Percentiles rank a stretch among this genome's conserved stretches.
Evolutionary conservation across 2,329 filamentous ascomycete species (phyloP).

Genomic region (Claviceps maximensis): DNA sequence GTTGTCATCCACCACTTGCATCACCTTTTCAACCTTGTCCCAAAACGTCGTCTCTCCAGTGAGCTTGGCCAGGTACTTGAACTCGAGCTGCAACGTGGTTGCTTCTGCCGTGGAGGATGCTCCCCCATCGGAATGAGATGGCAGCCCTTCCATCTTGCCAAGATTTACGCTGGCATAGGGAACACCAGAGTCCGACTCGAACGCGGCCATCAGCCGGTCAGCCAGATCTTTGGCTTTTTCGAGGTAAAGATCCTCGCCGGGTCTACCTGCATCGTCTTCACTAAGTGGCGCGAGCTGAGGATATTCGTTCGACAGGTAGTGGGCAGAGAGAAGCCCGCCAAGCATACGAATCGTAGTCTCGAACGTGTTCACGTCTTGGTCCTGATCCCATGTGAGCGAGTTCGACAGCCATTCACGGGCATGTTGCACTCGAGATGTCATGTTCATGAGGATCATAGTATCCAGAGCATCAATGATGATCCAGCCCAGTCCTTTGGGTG

Average conservation of each 20-base stretch:
- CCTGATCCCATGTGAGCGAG: constrained; percentile 71
- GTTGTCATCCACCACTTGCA: constrained; percentile 80
- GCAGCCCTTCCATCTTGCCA: constrained; percentile 59
- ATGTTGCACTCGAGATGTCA: constrained; percentile 71
- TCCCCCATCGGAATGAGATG: constrained; percentile 71
- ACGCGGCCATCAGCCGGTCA: constrained; percentile 74
- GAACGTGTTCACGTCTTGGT: constrained; percentile 94
- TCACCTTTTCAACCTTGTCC: constrained; percentile 82
- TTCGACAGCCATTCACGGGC: constrained; percentile 81
- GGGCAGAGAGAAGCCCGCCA: constrained; percentile 79
- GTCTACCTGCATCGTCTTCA: constrained; percentile 56
- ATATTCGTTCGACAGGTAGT: constrained; percentile 80
- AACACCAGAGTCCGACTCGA: constrained; percentile 74
- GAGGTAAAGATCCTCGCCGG: constrained; percentile 83
- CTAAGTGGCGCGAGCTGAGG: constrained; percentile 63
- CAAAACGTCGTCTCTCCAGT: constrained; percentile 89
- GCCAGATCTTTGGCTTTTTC: constrained; percentile 93
- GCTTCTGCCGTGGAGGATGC: constrained; percentile 91
- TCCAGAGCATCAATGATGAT: constrained; percentile 95
- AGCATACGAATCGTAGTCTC: constrained; percentile 98
- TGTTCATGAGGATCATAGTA: constrained; percentile 96
- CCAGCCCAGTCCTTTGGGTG: constrained; percentile 82
- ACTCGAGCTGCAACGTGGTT: constrained; percentile 82
- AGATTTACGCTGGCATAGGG: constrained; percentile 87
- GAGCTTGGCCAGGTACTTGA: constrained; percentile 91